Percentiles rank a stretch among this genome's conserved stretches.
Evolutionary conservation across 371 early-diverging fungal genomes (phyloP).

Genomic region (Mortierella sp.): DNA sequence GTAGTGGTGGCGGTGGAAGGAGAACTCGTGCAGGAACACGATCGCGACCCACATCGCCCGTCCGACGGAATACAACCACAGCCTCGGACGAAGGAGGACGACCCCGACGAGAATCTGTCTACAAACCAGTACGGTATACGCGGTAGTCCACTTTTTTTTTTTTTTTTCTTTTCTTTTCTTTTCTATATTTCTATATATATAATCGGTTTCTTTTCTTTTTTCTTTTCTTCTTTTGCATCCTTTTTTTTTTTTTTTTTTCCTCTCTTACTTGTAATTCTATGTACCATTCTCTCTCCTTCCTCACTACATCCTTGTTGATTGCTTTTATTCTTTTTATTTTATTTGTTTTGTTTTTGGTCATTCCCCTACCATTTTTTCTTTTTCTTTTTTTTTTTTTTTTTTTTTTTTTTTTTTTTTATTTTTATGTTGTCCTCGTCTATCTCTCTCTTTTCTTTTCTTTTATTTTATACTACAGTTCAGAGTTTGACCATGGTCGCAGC

Average conservation of each 20-base stretch:
- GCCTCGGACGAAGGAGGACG: slow-evolving; percentile 4
- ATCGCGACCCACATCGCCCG: not conserved
- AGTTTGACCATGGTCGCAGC: slow-evolving; percentile 35
- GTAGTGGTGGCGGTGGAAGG: not conserved
- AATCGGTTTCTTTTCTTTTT: not conserved
- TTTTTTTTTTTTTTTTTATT: slow-evolving; percentile 3
- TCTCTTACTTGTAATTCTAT: not conserved
- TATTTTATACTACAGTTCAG: not conserved
- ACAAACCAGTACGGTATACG: slow-evolving; percentile 18
- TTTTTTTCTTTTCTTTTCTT: slow-evolving; percentile 2
- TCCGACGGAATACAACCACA: not conserved
- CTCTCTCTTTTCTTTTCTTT: not conserved
- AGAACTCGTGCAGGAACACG: not conserved
- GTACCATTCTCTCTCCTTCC: slow-evolving; percentile 3
- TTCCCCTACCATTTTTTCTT: slow-evolving; percentile 3
- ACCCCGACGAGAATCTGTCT: slow-evolving; percentile 13
- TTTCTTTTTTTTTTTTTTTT: slow-evolving; percentile 3
- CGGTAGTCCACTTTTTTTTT: slow-evolving; percentile 3
- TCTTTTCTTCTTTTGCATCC: not conserved
- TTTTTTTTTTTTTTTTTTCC: not conserved
- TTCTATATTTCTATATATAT: not conserved
- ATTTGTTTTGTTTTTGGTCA: not conserved
- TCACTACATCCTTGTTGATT: not conserved
- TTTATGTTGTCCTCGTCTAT: not conserved
- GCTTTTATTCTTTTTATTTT: not conserved